Evolutionary conservation across 768 basidiomycete species (phyloP).

Genomic region (Rubroboletus satanas): DNA sequence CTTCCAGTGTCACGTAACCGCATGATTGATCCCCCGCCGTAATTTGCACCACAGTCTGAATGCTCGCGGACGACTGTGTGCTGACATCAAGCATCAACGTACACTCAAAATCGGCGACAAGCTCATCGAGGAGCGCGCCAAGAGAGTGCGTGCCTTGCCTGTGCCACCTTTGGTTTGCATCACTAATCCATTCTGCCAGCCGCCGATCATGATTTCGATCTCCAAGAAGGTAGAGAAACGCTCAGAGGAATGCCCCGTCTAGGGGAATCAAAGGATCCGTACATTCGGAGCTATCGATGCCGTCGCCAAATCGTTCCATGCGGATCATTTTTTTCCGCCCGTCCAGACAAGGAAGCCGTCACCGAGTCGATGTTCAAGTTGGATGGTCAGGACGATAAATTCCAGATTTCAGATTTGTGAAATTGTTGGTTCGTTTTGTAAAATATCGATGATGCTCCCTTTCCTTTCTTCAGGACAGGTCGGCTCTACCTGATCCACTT

Average conservation of each 20-base stretch:
- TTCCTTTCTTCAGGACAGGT: not conserved
- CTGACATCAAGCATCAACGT: slow-evolving; percentile 16
- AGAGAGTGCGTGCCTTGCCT: slow-evolving; percentile 3
- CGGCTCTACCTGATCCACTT: not conserved
- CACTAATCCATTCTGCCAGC: slow-evolving; percentile 2
- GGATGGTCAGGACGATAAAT: not conserved
- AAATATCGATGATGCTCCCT: not conserved
- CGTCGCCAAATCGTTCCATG: not conserved
- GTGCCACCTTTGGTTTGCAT: not conserved
- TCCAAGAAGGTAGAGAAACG: slow-evolving; percentile 8
- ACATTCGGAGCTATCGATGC: not conserved
- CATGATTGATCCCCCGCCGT: not conserved
- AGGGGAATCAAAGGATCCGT: not conserved
- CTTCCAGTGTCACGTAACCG: not conserved
- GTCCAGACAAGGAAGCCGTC: not conserved
- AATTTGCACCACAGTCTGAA: slow-evolving; percentile 8
- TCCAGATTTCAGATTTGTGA: not conserved
- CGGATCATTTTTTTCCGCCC: not conserved
- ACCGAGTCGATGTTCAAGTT: not conserved
- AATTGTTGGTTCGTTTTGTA: not conserved
- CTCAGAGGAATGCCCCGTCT: slow-evolving; percentile 7
- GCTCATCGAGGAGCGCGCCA: slow-evolving; percentile 2
- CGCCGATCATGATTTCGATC: slow-evolving; percentile 16
- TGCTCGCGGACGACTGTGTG: not conserved
- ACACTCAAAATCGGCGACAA: not conserved